Evolutionary conservation across 148 eudicot species (phyloP), one percentile per base, ranked within the genome.

Genomic region (Polygonum aviculare): DNA sequence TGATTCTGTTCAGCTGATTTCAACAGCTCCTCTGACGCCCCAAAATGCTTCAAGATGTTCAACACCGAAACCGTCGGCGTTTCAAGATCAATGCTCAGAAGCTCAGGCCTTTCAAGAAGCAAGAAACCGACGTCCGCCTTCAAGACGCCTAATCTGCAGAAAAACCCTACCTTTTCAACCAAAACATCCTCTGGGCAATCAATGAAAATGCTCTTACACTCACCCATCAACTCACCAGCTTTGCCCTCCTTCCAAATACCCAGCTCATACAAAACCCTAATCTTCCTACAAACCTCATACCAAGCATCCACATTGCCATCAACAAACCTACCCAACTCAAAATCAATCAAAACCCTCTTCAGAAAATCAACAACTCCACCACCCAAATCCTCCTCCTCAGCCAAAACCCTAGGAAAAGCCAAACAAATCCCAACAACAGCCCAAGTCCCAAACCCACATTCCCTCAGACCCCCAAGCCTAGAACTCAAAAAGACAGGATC

Each of bases 361-460:
- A 93, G 86, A 80, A 83, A 90, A 81, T 77, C 55, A 65, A 86
- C 62, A 84, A 90, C 76, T 60, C 79, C 86, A 73, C 79, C 79
- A 65, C 75, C 21, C 38, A 79, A 51, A 10, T 75, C 82, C 52
- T 49, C 69, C 8, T 81, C 75, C 72, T 74, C 81, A 69, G 73
- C 70, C 78, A 92, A 78, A 39, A 90, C 79, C 49, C 36, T 39
- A 57, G 97, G 97, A 79, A 92, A 87, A 75, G 83, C 79, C 82
- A 92, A 78, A 79, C 95, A 90, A 72, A 90, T 80, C 10, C 90
- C 89, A 86, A 85, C 74, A n/a, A 84, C 69, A 8, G 76, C 51
- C n/a, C 74, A 78, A 79, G 41, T 81, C 60, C 77, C 76, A 73
- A 92, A 90, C 78, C 94, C 95, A 35, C 77, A 78, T 1, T 62